These are phyloP conservation scores for Alternaria sp. DNA, from an alignment of 2,329 filamentous ascomycete genomes.

Conservation along the genomic window DNA sequence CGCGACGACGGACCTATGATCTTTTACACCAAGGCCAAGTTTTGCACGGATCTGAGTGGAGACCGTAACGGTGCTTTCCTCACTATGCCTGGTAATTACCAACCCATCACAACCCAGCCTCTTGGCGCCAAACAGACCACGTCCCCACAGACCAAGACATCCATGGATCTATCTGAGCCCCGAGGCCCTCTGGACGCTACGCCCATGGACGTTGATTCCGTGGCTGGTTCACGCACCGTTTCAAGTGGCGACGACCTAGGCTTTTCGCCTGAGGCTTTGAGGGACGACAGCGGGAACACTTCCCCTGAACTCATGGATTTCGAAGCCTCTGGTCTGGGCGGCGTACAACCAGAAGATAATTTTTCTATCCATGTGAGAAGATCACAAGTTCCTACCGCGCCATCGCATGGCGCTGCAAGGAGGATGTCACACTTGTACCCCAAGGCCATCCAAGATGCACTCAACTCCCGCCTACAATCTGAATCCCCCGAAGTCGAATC, in stretches of 20 bases:
- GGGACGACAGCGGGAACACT: conserved; percentile 33
- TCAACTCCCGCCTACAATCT: conserved; percentile 22
- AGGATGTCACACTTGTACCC: conserved; percentile 32
- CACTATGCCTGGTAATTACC: conserved; percentile 38
- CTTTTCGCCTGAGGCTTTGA: conserved; percentile 49
- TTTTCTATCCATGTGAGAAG: conserved; percentile 62
- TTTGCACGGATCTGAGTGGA: conserved; percentile 81
- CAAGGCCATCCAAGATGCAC: conserved; percentile 46
- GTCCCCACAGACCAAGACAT: conserved; percentile 1
- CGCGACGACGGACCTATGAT: conserved; percentile 78
- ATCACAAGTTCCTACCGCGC: conserved; percentile 28
- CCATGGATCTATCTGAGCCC: conserved; percentile 40
- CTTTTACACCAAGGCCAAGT: conserved; percentile 81
- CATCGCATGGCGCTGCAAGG: background rate
- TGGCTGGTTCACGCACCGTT: conserved; percentile 42
- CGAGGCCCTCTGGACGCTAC: conserved; percentile 36
- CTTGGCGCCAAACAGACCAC: conserved; percentile 33
- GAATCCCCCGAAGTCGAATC: conserved; percentile 18
- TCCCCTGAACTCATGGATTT: conserved; percentile 50
- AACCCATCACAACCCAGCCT: conserved; percentile 42
- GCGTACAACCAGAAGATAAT: conserved; percentile 66
- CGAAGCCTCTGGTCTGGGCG: conserved; percentile 65
- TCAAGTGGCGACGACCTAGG: conserved; percentile 44
- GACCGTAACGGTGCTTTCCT: conserved; percentile 55
- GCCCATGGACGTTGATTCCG: conserved; percentile 32